Evolutionary conservation across 441 rosid species (phyloP).

Genomic region (Aleurites moluccanus): DNA sequence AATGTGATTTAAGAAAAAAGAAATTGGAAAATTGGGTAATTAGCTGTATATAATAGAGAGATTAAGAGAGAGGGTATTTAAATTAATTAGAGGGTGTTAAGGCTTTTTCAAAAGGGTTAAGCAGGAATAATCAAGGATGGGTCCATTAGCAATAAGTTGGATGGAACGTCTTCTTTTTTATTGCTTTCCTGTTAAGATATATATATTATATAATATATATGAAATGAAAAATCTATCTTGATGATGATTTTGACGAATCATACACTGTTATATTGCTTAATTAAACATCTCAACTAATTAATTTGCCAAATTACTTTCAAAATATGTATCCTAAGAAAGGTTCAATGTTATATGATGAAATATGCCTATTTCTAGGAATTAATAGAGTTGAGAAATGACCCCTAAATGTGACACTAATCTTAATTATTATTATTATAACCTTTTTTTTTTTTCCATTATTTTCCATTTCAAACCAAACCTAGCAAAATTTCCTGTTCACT

Average conservation of each 20-base stretch:
- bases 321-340: neutral
- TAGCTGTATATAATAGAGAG: neutral
- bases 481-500: neutral
- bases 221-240: constrained; percentile 4
- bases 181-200: constrained; percentile 39
- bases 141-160: constrained; percentile 32
- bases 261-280: neutral
- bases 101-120: constrained; percentile 61
- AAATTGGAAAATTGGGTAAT: neutral
- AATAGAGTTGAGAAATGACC: neutral
- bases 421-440: neutral
- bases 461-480: constrained; percentile 5
- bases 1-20: neutral
- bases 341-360: neutral
- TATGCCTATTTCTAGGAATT: neutral
- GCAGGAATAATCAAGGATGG: constrained; percentile 41
- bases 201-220: neutral
- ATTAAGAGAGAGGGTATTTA: constrained; percentile 8
- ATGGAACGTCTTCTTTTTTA: constrained; percentile 34
- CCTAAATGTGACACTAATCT: neutral
- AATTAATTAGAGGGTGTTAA: constrained; percentile 40
- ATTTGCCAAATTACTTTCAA: constrained; percentile 14
- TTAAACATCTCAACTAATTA: constrained; percentile 25
- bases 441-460: neutral
- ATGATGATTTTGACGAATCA: constrained; percentile 2